phyloP scores from a whole-genome alignment of 73 alveolate genomes.

The Blepharisma stoltei region DNA sequence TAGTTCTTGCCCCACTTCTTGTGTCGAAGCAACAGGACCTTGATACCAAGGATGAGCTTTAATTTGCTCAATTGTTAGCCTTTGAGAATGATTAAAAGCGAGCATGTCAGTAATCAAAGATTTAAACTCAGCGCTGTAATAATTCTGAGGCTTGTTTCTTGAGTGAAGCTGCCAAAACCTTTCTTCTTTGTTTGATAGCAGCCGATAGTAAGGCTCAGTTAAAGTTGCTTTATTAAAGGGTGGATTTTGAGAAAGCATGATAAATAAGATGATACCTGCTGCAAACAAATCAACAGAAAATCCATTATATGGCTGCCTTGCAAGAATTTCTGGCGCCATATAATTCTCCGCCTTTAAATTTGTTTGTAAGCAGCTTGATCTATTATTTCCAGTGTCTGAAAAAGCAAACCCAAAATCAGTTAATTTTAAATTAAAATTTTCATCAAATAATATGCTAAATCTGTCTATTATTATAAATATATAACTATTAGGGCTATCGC shows the following conservation, averaged over 20 bases:
- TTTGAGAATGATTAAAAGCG: constrained; percentile 59
- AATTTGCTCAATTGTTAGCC: constrained; percentile 69
- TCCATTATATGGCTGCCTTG: constrained; percentile 53
- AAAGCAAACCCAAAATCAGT: constrained; percentile 86
- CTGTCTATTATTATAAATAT: constrained; percentile 73
- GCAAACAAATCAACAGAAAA: constrained; percentile 59
- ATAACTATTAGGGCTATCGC: constrained; percentile 72
- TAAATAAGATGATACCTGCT: constrained; percentile 68
- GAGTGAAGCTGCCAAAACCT: constrained; percentile 58
- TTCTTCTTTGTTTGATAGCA: constrained; percentile 48
- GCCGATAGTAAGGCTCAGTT: constrained; percentile 45
- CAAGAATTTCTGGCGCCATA: constrained; percentile 68
- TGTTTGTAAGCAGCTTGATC: constrained; percentile 35
- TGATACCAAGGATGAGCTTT: constrained; percentile 71
- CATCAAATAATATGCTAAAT: constrained; percentile 62
- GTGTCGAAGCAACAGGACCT: constrained; percentile 20
- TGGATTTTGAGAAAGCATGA: constrained; percentile 54
- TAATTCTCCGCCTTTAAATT: constrained; percentile 50
- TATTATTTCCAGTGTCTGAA: constrained; percentile 33
- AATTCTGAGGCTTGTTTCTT: constrained; percentile 44
- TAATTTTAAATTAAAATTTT: constrained; percentile 57
- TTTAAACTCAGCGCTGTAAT: constrained; percentile 47
- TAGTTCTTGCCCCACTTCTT: neutral
- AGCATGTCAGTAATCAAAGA: constrained; percentile 61
- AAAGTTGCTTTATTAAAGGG: constrained; percentile 46